Evolutionary conservation across 495 filamentous ascomycete species (phyloP).

Genomic region (Penicillium coffeae): DNA sequence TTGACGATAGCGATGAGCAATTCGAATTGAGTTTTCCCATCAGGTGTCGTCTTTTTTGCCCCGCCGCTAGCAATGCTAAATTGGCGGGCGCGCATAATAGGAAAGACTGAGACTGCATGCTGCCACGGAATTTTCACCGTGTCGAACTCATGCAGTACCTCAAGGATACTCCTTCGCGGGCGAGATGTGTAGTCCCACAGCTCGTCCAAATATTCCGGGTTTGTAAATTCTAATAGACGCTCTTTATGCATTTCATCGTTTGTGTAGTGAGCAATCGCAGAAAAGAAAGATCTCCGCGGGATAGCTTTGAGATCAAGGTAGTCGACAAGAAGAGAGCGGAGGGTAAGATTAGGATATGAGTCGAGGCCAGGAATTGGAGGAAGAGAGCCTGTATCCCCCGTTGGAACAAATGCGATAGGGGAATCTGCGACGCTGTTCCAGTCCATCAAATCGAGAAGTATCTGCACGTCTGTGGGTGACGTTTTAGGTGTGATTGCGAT

Average conservation of each 20-base stretch:
- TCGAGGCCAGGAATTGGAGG: conserved; percentile 42
- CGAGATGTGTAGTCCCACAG: conserved; percentile 94
- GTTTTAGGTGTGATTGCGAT: conserved; percentile 84
- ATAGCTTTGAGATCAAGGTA: conserved; percentile 87
- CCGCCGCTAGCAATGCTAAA: conserved; percentile 87
- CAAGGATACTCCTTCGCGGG: conserved; percentile 84
- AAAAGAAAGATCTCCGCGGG: conserved; percentile 82
- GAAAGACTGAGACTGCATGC: conserved; percentile 65
- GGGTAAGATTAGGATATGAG: conserved; percentile 51
- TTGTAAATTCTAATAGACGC: conserved; percentile 75
- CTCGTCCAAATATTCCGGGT: conserved; percentile 76
- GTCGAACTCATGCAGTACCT: conserved; percentile 87
- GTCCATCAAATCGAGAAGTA: conserved; percentile 67
- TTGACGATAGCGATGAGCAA: conserved; percentile 88
- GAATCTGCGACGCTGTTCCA: conserved; percentile 71
- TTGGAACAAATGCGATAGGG: conserved; percentile 47
- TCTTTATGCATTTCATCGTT: conserved; percentile 68
- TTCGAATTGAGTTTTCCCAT: conserved; percentile 55
- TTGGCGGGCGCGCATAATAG: conserved; percentile 70
- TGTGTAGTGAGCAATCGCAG: conserved; percentile 68
- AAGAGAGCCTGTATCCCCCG: conserved; percentile 22
- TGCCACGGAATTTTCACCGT: conserved; percentile 77
- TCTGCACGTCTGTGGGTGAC: conserved; percentile 69
- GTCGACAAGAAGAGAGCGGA: conserved; percentile 72
- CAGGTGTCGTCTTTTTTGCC: conserved; percentile 34